These are phyloP conservation scores for Pseudoneurospora amorphoporcata DNA, from an alignment of 495 filamentous ascomycete species.

Conservation along the genomic window DNA sequence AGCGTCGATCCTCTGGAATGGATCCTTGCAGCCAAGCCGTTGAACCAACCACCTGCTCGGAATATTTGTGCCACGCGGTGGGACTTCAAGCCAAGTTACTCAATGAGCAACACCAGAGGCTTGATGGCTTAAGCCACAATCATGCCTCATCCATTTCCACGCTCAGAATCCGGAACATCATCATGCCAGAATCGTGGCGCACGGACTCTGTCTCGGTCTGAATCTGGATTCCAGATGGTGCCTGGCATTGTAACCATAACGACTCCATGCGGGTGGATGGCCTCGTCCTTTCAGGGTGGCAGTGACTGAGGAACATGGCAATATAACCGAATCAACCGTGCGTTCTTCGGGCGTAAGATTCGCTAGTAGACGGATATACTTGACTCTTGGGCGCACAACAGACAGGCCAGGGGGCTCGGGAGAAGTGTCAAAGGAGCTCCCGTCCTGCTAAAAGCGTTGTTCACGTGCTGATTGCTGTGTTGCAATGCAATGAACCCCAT, in stretches of 20 bases:
- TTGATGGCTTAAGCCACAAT: not conserved
- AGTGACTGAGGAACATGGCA: not conserved
- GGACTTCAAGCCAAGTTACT: not conserved
- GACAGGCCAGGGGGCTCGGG: not conserved
- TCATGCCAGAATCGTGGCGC: not conserved
- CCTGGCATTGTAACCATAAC: not conserved
- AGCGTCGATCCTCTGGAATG: conserved; percentile 1
- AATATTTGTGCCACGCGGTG: not conserved
- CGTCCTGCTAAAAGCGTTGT: not conserved
- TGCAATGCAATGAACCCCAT: not conserved
- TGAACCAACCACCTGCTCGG: not conserved
- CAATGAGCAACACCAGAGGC: not conserved
- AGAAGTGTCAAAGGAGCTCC: not conserved
- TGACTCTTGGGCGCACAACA: not conserved
- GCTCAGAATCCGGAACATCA: not conserved
- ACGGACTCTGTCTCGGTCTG: not conserved
- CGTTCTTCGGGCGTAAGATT: not conserved
- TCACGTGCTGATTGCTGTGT: not conserved
- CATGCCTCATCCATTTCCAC: not conserved
- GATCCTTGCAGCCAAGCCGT: conserved; percentile 6
- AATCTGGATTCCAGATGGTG: not conserved
- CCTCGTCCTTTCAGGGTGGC: not conserved
- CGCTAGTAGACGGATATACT: not conserved
- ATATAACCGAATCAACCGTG: not conserved
- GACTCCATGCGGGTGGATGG: not conserved